These are phyloP conservation scores for Xylaria sp. DNA, from an alignment of 2,329 filamentous ascomycete species.

Conservation along the genomic window DNA sequence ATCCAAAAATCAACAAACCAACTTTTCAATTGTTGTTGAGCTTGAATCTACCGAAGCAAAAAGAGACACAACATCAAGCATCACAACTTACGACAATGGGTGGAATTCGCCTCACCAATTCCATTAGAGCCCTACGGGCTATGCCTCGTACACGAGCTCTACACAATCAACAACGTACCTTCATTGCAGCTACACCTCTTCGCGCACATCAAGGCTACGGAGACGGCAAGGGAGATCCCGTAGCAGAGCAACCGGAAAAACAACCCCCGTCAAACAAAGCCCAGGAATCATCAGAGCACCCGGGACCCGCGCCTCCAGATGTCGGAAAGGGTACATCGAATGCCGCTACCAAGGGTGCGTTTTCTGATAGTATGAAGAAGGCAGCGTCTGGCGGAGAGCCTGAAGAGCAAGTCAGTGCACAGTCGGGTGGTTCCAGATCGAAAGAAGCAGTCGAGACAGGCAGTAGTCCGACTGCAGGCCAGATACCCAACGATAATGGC, in stretches of 20 bases:
- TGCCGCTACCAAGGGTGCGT: constrained; percentile 51
- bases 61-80: neutral
- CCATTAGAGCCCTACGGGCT: constrained; percentile 42
- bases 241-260: constrained; percentile 52
- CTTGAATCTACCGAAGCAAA: neutral
- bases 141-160: constrained; percentile 40
- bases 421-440: constrained; percentile 54
- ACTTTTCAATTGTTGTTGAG: neutral
- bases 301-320: constrained; percentile 55
- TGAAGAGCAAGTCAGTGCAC: constrained; percentile 51
- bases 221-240: constrained; percentile 54
- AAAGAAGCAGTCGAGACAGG: constrained; percentile 56
- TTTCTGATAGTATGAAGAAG: constrained; percentile 44
- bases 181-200: constrained; percentile 41
- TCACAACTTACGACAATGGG: constrained; percentile 43
- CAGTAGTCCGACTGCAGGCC: constrained; percentile 47
- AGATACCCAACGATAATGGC: constrained; percentile 41
- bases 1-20: neutral
- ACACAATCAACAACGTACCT: constrained; percentile 42
- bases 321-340: constrained; percentile 55
- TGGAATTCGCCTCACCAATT: constrained; percentile 45
- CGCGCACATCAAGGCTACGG: constrained; percentile 53
- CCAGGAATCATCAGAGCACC: constrained; percentile 55
- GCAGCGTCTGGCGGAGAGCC: constrained; percentile 41
- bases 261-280: constrained; percentile 50